Base-by-base conservation (phyloP, 2,329 filamentous ascomycete species). In the Aureobasidium pullulans region DNA sequence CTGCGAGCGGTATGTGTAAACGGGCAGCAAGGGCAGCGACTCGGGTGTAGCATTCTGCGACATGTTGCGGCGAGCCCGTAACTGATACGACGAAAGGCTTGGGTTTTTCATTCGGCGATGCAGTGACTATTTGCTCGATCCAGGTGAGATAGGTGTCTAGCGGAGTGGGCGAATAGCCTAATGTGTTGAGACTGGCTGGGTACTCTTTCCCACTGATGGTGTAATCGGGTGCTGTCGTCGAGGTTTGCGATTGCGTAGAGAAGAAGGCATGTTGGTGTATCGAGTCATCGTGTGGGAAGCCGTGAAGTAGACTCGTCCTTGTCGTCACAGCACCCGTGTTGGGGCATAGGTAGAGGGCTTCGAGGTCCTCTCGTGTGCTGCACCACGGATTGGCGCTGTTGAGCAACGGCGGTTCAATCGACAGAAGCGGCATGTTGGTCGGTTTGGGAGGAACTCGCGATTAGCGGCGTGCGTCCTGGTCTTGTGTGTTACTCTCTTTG, bases 361-460 rank as follows among this genome's bases (percentile, higher is more conserved):
- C 70, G 4, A 92, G 79, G 63, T 91, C 82, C 4, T 80, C 76
- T 5, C 80, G 71, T 2, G 81, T 83, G 0, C 87, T 89, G 29
- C 88, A 87, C 88, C 88, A 91, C 0, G 88, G 88, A 52, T 83
- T 86, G 32, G 89, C 83, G 0, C 87, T 88, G 73, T 92, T 92
- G 64, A 91, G 76, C 6, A 93, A 76, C 0, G 87, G 86, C 0
- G 86, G 87, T 44, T 76, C 65, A 61, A 90, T 83, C 7, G 64
- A 53, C 9, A 87, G 72, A 9, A 72, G 63, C 29, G 70, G 64
- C 64, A 70, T 70, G 34, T 2, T 13, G 37, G 16, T 39, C 11
- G 23, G 1, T 50, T 61, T 49, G 16, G n/a, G 13, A 23, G 19
- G 19, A 8, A 15, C 3, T 36, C 29, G 13, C 23, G 6, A 10